Base-by-base conservation (phyloP, 1,284 basidiomycete genomes). In the Apiotrichum sp. region DNA sequence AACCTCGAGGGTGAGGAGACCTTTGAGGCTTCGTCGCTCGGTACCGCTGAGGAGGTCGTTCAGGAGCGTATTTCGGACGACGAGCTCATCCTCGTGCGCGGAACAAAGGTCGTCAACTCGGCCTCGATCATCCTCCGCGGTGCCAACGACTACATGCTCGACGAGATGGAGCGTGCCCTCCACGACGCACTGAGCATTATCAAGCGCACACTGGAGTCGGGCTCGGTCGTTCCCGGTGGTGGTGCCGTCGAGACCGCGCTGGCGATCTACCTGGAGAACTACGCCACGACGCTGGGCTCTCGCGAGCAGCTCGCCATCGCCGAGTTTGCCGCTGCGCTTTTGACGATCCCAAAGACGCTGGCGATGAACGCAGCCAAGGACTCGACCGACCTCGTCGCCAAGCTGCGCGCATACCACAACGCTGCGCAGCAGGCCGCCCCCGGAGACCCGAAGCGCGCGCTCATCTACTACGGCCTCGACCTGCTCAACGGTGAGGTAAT, bases 51-150 rank as follows among this genome's bases (percentile, higher is more conserved):
- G 10, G 95, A 98, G 76, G 96, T 98, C 55, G 82, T 89, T 4
- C 96, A 99, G 75, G 93, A 98, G 78, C 84, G 95, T 60, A 91
- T 98, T 73, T 88, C 89, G n/a, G 96, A 99, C 69, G 96, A 99
- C 76, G 96, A 99, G 75, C 82, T 97, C 47, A 98, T 98, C 74
- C 80, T 98, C 58, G 82, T 98, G 78, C 97, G 96, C 78, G 96
- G 96, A 5, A 98, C 95, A 54, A 98, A 96, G 79, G 87, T 93
- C 38, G 93, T 98, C 72, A 93, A 80, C 79, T 93, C 92, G 22
- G 82, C 89, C 31, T 97, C 93, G 41, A 89, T 99, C 71, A 85
- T 98, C 58, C 80, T 99, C 60, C 85, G 96, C 57, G 96, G 96
- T 55, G 96, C 96, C 41, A 99, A 98, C 77, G 96, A 99, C 78